Conservation (phyloP, 345 rosid genomes). For the Zanthoxylum bungeanum region DNA sequence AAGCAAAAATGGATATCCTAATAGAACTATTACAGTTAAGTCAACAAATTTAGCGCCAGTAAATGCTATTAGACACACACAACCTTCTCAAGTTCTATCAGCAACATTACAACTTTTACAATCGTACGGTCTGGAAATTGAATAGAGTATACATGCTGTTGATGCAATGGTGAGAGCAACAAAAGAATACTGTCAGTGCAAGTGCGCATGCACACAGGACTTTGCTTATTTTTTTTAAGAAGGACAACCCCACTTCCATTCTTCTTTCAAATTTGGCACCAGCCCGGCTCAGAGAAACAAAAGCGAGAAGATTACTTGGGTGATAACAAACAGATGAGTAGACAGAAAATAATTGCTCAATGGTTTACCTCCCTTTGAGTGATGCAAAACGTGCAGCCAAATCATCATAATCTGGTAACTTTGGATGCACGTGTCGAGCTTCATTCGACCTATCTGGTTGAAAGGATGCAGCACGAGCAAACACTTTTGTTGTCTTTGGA, state of each 20-base stretch:
- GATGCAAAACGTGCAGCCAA: slow-evolving; percentile 90
- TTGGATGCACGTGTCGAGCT: slow-evolving; percentile 91
- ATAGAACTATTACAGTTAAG: neutral
- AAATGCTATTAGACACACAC: neutral
- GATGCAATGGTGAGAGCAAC: slow-evolving; percentile 7
- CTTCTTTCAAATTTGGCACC: neutral
- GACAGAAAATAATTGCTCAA: neutral
- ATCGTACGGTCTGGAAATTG: slow-evolving; percentile 1
- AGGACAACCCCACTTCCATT: neutral
- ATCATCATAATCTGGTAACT: slow-evolving; percentile 88
- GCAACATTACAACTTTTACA: slow-evolving; percentile 18
- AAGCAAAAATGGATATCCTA: neutral
- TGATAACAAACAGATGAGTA: neutral
- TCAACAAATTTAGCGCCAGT: neutral
- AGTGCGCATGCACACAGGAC: neutral
- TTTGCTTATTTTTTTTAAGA: neutral
- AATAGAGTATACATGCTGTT: slow-evolving; percentile 11
- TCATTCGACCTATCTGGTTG: slow-evolving; percentile 61
- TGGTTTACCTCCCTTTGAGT: slow-evolving; percentile 61
- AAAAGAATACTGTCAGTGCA: neutral
- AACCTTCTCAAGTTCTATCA: slow-evolving; percentile 8
- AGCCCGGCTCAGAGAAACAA: neutral
- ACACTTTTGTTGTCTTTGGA: slow-evolving; percentile 43
- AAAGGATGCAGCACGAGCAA: slow-evolving; percentile 67
- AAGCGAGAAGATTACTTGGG: neutral